Base-by-base conservation (phyloP, 805 yeast genomes). In the Starmerella sp. region DNA sequence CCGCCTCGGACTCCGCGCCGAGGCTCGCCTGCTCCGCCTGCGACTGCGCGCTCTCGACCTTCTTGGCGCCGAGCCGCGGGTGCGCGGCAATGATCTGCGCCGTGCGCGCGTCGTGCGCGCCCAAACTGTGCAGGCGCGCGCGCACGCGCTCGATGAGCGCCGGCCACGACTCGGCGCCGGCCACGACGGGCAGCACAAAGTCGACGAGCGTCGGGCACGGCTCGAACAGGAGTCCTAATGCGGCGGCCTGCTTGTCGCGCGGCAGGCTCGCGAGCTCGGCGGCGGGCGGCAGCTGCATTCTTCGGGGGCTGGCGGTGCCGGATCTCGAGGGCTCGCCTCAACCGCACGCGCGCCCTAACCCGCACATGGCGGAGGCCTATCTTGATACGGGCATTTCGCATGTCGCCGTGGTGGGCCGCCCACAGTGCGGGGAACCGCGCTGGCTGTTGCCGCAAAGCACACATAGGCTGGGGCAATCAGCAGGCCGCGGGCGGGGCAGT, bases 71-170 rank as follows among this genome's bases (percentile, higher is more conserved):
- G 15, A 89, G 72, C 54, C 96, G 74, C 15, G 97, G 97, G 69
- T 89, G 97, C 0, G 96, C 95, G 0, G 86, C 82, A n/a, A 90
- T 80, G 54, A 90, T 87, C 43, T 54, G 58, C 32, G 66, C 47
- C 35, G 64, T 48, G 32, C 67, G 51, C 48, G 63, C 57, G 55
- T 60, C 51, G 41, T 55, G 32, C 37, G 67, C 67, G 4, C 73
- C 64, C 36, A 75, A 67, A 13, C 58, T 49, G 3, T 72, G 61
- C 17, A 83, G 67, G 9, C 64, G 65, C 0, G 42, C 28, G 51
- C 85, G 71, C 2, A 74, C 69, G 2, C 61, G 49, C 50, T 78
- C 82, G 14, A 83, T 78, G 32, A 82, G 69, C 6, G 67, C 73
- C 1, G 66, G 62, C 57, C 65, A 63, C 28, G 65, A 50, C 15